phyloP scores from a whole-genome alignment of 2,329 filamentous ascomycete genomes.

The Beauveria sp. region DNA sequence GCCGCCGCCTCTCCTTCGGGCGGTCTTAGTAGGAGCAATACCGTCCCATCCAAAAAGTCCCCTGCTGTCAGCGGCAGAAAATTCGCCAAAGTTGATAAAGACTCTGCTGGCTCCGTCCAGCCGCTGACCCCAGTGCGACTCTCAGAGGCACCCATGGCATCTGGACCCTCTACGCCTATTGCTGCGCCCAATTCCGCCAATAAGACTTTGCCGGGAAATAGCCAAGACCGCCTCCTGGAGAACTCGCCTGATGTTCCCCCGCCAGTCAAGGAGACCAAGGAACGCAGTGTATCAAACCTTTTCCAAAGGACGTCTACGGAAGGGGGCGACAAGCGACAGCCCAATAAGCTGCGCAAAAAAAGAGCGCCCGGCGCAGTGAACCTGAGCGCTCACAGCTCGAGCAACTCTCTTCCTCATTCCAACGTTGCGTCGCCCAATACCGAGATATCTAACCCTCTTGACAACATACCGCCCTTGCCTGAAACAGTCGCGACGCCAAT shows the following conservation, averaged over 20 bases:
- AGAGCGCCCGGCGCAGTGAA: slow-evolving; percentile 67
- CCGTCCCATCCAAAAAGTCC: slow-evolving; percentile 83
- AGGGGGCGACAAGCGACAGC: slow-evolving; percentile 59
- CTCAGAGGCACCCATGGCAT: slow-evolving; percentile 14
- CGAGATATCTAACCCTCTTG: slow-evolving; percentile 41
- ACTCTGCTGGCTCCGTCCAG: slow-evolving; percentile 28
- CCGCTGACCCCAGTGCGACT: slow-evolving; percentile 28
- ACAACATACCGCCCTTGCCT: slow-evolving; percentile 21
- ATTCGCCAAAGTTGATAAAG: slow-evolving; percentile 43
- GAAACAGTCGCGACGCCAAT: slow-evolving; percentile 16
- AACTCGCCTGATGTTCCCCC: slow-evolving; percentile 38
- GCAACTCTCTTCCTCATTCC: slow-evolving; percentile 56
- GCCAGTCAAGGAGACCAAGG: slow-evolving; percentile 42
- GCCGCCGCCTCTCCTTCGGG: slow-evolving; percentile 45
- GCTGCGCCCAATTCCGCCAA: background rate
- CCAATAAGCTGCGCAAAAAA: slow-evolving; percentile 90
- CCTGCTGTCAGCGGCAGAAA: slow-evolving; percentile 61
- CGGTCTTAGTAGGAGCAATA: slow-evolving; percentile 67
- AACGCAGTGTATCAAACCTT: slow-evolving; percentile 60
- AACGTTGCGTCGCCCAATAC: slow-evolving; percentile 37
- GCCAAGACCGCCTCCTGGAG: slow-evolving; percentile 42
- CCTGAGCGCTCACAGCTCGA: slow-evolving; percentile 86
- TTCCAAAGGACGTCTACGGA: slow-evolving; percentile 61
- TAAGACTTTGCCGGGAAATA: slow-evolving; percentile 28
- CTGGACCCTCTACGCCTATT: background rate